These are phyloP conservation scores for Neopestalotiopsis sp. DNA, from an alignment of 2,329 filamentous ascomycete species.

Conservation along the genomic window DNA sequence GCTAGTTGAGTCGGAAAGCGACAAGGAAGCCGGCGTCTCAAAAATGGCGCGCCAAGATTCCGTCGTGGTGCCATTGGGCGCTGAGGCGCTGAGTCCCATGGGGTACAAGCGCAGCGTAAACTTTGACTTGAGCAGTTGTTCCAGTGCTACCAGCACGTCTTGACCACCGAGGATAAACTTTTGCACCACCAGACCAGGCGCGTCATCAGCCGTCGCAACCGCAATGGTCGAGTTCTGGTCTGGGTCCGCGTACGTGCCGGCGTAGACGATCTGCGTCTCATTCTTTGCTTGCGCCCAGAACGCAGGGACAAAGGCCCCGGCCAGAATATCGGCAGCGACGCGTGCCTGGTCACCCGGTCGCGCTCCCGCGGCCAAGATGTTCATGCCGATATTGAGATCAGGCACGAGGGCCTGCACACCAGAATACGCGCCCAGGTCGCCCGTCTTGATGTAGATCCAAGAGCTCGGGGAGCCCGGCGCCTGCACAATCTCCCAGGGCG, in stretches of 20 bases:
- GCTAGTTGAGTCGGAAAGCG: neutral
- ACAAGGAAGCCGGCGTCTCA: neutral
- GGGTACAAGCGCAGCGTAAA: slow-evolving; percentile 5
- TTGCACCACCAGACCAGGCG: neutral
- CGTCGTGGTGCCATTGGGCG: neutral
- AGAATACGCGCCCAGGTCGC: slow-evolving; percentile 2
- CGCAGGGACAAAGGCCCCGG: neutral
- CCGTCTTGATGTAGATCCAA: slow-evolving; percentile 14
- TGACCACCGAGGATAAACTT: slow-evolving; percentile 1
- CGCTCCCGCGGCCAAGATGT: neutral
- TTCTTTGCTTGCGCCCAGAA: slow-evolving; percentile 10
- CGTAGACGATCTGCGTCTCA: neutral
- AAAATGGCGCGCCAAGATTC: slow-evolving; percentile 12
- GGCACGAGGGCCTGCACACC: neutral
- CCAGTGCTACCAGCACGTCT: neutral
- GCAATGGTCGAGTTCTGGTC: neutral
- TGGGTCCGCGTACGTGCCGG: neutral
- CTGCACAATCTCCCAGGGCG: too few relatives aligned
- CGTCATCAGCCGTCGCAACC: neutral
- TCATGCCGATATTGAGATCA: neutral
- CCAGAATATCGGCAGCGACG: neutral
- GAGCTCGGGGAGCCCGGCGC: neutral
- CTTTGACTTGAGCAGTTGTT: neutral
- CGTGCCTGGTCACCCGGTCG: neutral
- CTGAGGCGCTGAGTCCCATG: neutral